Evolutionary conservation across 352 stramenopile genomes (phyloP).

Genomic region (Globisporangium nodosum): DNA sequence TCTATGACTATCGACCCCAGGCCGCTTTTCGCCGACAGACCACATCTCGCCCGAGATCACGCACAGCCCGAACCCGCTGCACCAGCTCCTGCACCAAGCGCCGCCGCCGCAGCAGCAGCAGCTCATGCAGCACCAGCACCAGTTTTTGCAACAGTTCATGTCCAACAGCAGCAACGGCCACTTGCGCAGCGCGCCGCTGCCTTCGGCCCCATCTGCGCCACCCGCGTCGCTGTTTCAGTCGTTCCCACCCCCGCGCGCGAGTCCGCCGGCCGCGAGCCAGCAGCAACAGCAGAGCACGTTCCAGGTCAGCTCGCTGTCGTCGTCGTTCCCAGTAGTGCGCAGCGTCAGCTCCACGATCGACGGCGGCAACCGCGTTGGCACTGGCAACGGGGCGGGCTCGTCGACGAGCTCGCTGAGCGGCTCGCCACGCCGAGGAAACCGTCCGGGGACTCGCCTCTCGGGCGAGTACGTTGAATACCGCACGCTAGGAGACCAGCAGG

Average conservation of each 20-base stretch:
- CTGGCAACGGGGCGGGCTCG: constrained; percentile 33
- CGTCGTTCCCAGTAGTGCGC: constrained; percentile 19
- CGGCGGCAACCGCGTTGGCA: constrained; percentile 26
- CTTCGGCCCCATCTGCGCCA: constrained; percentile 23
- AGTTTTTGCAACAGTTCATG: constrained; percentile 56
- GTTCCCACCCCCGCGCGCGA: constrained; percentile 23
- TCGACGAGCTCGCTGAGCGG: constrained; percentile 35
- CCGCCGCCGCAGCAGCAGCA: constrained; percentile 26
- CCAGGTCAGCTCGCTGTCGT: constrained; percentile 3
- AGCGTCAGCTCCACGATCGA: constrained; percentile 36
- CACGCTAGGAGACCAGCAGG: constrained; percentile 25
- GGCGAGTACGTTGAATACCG: constrained; percentile 56
- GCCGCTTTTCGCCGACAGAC: constrained; percentile 46
- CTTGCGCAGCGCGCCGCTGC: constrained; percentile 22
- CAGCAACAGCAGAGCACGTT: constrained; percentile 6
- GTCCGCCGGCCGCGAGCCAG: not conserved
- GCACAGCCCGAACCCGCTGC: constrained; percentile 56
- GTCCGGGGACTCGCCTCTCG: constrained; percentile 40
- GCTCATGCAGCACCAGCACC: constrained; percentile 26
- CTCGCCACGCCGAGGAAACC: constrained; percentile 30
- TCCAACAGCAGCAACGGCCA: constrained; percentile 27
- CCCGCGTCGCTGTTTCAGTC: constrained; percentile 21
- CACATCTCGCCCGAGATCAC: constrained; percentile 61
- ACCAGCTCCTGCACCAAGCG: constrained; percentile 58
- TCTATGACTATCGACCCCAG: constrained; percentile 8